Base-by-base conservation (phyloP, 2,329 filamentous ascomycete genomes). In the Colletotrichum australisinense region DNA sequence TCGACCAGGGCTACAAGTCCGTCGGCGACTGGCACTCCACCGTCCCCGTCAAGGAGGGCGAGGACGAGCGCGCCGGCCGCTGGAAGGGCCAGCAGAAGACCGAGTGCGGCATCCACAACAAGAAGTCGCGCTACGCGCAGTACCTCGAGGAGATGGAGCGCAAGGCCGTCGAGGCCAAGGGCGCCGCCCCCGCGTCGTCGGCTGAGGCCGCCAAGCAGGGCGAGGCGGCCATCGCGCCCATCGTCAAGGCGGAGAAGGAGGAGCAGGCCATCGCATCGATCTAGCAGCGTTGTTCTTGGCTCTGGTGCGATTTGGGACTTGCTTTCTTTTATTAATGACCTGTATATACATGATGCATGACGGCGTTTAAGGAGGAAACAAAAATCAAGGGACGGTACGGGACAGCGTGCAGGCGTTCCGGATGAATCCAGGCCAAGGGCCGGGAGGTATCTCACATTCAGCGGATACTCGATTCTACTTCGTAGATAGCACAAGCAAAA, bases 91-190 rank as follows among this genome's bases (percentile, higher is more conserved):
- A 95, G 83, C 86, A 89, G 79, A 99, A 99, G 92, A 97, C 95
- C 19, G 97, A 99, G 87, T 99, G 97, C 83, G 97, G 97, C 60
- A 98, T 99, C 81, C 97, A 99, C 90, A 98, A 98, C 88, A 97
- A 97, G 85, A 93, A 95, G 83, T 97, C 94, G 72, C 93, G 95
- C 78, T 99, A 98, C 80, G 94, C 95, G 12, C 92, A 95, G 84
- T 98, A 93, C 84, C 85, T 97, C 69, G 88, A 89, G 78, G 91
- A 95, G 74, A 90, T 93, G 83, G 92, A 95, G 81, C 85, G 88
- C 80, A 92, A 94, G 86, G 86, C 88, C 76, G 87, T 92, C 77
- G 89, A 91, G 75, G 78, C 80, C 65, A 78, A 81, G 67, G 75
- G 79, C 30, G 74, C 79, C n/a, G 77, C 77, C 62, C 77, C 81